Conservation (phyloP, 768 basidiomycete genomes). For the Tulasnella sp. region DNA sequence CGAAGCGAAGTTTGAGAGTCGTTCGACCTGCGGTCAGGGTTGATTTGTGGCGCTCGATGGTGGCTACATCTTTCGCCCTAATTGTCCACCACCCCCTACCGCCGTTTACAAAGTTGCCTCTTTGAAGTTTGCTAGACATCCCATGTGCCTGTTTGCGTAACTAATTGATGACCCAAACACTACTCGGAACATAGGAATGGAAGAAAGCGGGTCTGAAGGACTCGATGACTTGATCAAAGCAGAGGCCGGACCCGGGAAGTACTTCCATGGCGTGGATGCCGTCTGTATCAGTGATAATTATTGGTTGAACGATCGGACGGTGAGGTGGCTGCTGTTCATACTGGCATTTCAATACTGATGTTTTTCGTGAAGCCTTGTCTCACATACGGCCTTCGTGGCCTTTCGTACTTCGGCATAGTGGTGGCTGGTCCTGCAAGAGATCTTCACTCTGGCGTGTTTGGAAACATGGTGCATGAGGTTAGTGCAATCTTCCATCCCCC, state of each 20-base stretch:
- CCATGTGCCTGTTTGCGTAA: neutral
- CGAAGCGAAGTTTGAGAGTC: too few relatives aligned
- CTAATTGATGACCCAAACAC: neutral
- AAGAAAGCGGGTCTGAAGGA: conserved; percentile 85
- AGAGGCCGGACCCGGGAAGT: conserved; percentile 57
- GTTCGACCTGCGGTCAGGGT: too few relatives aligned
- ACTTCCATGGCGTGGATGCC: conserved; percentile 80
- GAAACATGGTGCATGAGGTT: conserved; percentile 58
- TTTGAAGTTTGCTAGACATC: too few relatives aligned
- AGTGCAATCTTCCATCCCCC: neutral
- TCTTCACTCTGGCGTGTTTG: conserved; percentile 82
- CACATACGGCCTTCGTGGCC: conserved; percentile 81
- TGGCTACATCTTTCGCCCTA: too few relatives aligned
- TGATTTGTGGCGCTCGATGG: too few relatives aligned
- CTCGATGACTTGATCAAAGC: conserved; percentile 72
- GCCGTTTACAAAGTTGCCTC: too few relatives aligned
- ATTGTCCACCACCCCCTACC: too few relatives aligned
- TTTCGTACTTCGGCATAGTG: conserved; percentile 73
- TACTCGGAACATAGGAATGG: conserved; percentile 45
- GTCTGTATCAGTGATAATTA: conserved; percentile 96
- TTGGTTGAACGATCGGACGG: conserved; percentile 76
- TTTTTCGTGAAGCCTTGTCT: conserved; percentile 36
- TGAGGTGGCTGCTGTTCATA: conserved; percentile 6
- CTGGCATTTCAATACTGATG: neutral
- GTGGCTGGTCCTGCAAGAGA: conserved; percentile 76